Percentiles rank a stretch among this genome's conserved stretches.
phyloP scores from a whole-genome alignment of 2,329 filamentous ascomycete genomes.

The Coniochaeta sp. region DNA sequence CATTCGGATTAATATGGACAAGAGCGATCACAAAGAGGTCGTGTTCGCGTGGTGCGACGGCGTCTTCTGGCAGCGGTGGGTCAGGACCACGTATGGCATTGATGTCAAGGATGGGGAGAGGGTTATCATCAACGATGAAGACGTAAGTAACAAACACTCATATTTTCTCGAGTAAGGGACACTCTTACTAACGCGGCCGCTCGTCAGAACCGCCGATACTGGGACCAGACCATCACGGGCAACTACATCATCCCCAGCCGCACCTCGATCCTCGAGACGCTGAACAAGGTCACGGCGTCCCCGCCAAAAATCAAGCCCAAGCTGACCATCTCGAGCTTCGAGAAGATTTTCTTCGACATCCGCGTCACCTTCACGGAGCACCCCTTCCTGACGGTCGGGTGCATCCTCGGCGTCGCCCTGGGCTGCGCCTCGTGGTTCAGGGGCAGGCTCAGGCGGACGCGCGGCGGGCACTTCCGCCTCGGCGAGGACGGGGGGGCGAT shows the following conservation, averaged over 20 bases:
- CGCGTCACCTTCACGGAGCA: conserved; percentile 51
- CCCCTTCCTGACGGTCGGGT: conserved; percentile 48
- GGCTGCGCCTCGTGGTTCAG: conserved; percentile 45
- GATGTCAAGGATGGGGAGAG: conserved; percentile 82
- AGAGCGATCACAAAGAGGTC: conserved; percentile 79
- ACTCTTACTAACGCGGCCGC: conserved; percentile 30
- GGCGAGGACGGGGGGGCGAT: conserved; percentile 40
- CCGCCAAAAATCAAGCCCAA: conserved; percentile 69
- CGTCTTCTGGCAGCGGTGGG: conserved; percentile 95
- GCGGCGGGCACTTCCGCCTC: conserved; percentile 53
- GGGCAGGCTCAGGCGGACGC: conserved; percentile 43
- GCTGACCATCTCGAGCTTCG: conserved; percentile 64
- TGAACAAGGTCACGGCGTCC: conserved; percentile 61
- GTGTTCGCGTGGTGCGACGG: conserved; percentile 97
- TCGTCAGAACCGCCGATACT: conserved; percentile 90
- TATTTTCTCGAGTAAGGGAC: too few relatives aligned
- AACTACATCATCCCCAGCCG: conserved; percentile 85
- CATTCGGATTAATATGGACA: conserved; percentile 86
- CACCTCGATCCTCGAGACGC: conserved; percentile 83
- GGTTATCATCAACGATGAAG: conserved; percentile 94
- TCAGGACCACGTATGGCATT: conserved; percentile 89
- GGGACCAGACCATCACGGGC: conserved; percentile 85
- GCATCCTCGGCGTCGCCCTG: conserved; percentile 49
- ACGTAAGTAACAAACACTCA: conserved; percentile 76
- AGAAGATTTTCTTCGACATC: conserved; percentile 64